phyloP scores from a whole-genome alignment of 768 basidiomycete genomes.

The Tulasnella sp. region DNA sequence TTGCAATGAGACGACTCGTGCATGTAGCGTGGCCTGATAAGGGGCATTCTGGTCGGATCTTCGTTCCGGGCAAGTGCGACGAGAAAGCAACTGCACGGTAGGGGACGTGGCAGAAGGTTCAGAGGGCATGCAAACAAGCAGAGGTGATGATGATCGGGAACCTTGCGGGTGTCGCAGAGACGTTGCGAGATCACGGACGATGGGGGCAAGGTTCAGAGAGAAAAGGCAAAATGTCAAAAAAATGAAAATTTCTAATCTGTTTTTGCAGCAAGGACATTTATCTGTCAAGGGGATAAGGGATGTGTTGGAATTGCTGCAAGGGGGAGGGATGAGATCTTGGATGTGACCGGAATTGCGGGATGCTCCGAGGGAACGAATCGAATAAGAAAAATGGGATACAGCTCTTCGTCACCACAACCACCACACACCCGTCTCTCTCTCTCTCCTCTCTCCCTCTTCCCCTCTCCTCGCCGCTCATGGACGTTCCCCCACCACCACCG shows the following conservation, averaged over 20 bases:
- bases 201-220: not conserved
- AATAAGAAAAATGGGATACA: constrained; percentile 1
- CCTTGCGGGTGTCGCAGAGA: not conserved
- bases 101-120: not conserved
- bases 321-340: not conserved
- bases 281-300: not conserved
- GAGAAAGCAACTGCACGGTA: not conserved
- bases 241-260: not conserved
- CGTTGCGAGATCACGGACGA: not conserved
- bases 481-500: not conserved
- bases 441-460: not conserved
- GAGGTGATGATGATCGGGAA: not conserved
- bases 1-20: too few relatives aligned
- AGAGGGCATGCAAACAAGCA: not conserved
- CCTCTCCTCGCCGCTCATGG: not conserved
- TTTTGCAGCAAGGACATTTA: not conserved
- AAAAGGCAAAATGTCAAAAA: not conserved
- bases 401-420: not conserved
- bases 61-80: not conserved
- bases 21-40: not conserved
- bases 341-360: not conserved
- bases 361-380: not conserved
- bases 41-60: not conserved
- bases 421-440: not conserved
- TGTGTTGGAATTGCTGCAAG: too few relatives aligned